Conservation (phyloP, 2,329 filamentous ascomycete species). For the Helicocarpus griseus region DNA sequence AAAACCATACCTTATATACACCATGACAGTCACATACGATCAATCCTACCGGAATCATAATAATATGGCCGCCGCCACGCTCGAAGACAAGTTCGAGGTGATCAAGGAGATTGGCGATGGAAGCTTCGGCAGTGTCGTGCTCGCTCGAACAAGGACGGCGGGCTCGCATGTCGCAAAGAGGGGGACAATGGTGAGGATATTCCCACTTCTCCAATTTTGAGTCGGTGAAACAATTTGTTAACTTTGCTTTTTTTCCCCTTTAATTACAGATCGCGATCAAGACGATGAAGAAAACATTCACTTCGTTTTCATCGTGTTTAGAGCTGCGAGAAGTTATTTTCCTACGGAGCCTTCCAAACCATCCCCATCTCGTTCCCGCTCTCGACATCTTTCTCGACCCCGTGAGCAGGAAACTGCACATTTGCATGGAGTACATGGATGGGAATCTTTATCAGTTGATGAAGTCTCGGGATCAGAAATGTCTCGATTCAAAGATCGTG, state of each 20-base stretch:
- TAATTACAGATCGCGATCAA: slow-evolving; percentile 80
- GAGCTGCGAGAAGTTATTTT: slow-evolving; percentile 97
- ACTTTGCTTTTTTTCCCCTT: not conserved
- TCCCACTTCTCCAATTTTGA: slow-evolving; percentile 2
- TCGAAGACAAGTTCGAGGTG: slow-evolving; percentile 93
- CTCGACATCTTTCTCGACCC: slow-evolving; percentile 98
- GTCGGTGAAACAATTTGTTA: not conserved
- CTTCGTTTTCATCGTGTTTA: slow-evolving; percentile 79
- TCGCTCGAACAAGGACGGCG: slow-evolving; percentile 83
- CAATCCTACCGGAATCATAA: slow-evolving; percentile 55
- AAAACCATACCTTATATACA: slow-evolving; percentile 28
- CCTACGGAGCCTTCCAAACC: slow-evolving; percentile 73
- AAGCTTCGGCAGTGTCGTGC: slow-evolving; percentile 90
- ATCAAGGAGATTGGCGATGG: slow-evolving; percentile 98
- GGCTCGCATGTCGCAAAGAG: slow-evolving; percentile 80
- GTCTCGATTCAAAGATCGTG: slow-evolving; percentile 77
- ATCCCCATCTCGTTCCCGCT: slow-evolving; percentile 90
- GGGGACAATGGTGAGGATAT: slow-evolving; percentile 75
- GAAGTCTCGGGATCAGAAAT: slow-evolving; percentile 96
- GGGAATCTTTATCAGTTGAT: slow-evolving; percentile 97
- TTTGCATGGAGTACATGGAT: slow-evolving; percentile 99
- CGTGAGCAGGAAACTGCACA: slow-evolving; percentile 91
- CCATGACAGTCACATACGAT: slow-evolving; percentile 71
- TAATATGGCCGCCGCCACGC: slow-evolving; percentile 37
- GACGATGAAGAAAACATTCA: slow-evolving; percentile 99